These are phyloP conservation scores for Cucurbita ficifolia DNA, from an alignment of 306 rosid genomes.

Conservation along the genomic window DNA sequence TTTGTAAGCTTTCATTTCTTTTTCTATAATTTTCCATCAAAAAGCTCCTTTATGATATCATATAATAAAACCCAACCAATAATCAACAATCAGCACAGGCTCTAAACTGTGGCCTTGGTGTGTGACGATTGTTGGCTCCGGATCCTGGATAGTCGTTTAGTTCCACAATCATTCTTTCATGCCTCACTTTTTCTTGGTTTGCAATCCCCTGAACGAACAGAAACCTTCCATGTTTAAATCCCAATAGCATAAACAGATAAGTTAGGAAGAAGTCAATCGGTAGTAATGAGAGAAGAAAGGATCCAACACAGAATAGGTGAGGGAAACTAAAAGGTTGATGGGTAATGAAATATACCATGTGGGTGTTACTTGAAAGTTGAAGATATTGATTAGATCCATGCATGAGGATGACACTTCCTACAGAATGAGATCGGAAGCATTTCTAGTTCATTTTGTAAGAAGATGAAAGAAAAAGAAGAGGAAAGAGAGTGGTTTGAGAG, in stretches of 20 bases:
- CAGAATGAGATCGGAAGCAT: not conserved
- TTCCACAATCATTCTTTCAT: slow-evolving; percentile 46
- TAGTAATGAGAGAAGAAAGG: not conserved
- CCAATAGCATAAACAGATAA: not conserved
- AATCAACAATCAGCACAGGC: slow-evolving; percentile 22
- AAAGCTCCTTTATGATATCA: not conserved
- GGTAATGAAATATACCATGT: slow-evolving; percentile 15
- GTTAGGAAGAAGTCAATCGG: not conserved
- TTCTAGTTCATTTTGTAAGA: not conserved
- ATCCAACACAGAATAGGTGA: not conserved
- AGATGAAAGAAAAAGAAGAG: not conserved
- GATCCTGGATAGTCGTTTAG: slow-evolving; percentile 69
- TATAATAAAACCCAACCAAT: not conserved
- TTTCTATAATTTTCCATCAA: not conserved
- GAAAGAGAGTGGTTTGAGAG: not conserved
- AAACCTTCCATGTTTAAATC: not conserved
- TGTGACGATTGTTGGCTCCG: slow-evolving; percentile 79
- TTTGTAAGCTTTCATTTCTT: not conserved
- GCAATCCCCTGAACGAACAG: slow-evolving; percentile 17
- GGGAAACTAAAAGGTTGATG: not conserved
- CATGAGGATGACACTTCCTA: slow-evolving; percentile 52
- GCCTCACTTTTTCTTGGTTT: slow-evolving; percentile 11
- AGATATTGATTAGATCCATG: slow-evolving; percentile 18
- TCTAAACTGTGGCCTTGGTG: slow-evolving; percentile 47
- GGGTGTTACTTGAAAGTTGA: slow-evolving; percentile 17